phyloP scores from a whole-genome alignment of 108 stramenopile species.

The Pseudonitzschia delicatissima region DNA sequence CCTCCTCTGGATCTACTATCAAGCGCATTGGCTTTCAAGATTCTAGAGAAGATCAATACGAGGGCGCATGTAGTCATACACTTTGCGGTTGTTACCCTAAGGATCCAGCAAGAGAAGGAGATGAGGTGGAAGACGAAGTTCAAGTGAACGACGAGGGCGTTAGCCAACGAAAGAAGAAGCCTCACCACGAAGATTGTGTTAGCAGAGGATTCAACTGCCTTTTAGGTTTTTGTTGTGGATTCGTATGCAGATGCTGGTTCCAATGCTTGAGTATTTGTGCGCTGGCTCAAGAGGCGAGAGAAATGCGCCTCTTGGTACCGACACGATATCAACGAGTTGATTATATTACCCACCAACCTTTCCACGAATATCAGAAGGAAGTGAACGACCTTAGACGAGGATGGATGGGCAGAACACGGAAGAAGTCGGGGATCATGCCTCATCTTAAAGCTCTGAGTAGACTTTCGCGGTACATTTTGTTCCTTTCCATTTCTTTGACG shows the following conservation, averaged over 20 bases:
- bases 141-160: constrained; percentile 36
- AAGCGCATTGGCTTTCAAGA: constrained; percentile 52
- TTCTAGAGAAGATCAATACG: constrained; percentile 76
- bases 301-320: constrained; percentile 71
- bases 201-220: constrained; percentile 53
- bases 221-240: constrained; percentile 68
- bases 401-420: constrained; percentile 59
- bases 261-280: constrained; percentile 81
- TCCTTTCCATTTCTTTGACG: constrained; percentile 36
- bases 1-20: constrained; percentile 46
- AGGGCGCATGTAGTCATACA: constrained; percentile 85
- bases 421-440: constrained; percentile 47
- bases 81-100: constrained; percentile 86
- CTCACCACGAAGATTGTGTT: constrained; percentile 62
- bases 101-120: constrained; percentile 63
- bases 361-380: constrained; percentile 78
- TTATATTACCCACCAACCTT: constrained; percentile 85
- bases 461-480: constrained; percentile 68
- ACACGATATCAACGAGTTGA: constrained; percentile 78
- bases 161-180: constrained; percentile 40
- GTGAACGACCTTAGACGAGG: constrained; percentile 68
- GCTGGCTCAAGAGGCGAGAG: constrained; percentile 84
- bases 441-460: constrained; percentile 72
- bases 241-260: constrained; percentile 75
- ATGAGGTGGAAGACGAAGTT: constrained; percentile 54